Conservation (phyloP, 2,329 filamentous ascomycete species). For the Aureobasidium uvarum region DNA sequence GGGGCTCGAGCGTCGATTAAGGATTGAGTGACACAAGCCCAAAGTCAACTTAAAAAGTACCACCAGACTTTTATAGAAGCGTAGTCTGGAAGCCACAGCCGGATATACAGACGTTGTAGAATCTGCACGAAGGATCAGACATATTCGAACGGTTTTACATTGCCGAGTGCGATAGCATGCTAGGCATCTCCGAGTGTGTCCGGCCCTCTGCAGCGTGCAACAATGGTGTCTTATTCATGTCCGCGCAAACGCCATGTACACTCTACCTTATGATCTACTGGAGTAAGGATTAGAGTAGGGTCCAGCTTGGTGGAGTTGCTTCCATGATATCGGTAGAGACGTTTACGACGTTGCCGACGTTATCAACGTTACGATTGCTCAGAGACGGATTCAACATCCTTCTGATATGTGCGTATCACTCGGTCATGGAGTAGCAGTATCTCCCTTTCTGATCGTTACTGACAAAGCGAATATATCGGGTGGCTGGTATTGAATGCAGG, state of each 20-base stretch:
- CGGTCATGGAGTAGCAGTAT: not conserved
- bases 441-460: not conserved
- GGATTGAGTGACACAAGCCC: slow-evolving; percentile 16
- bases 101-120: not conserved
- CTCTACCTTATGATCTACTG: too few relatives aligned
- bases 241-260: not conserved
- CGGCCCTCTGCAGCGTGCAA: too few relatives aligned
- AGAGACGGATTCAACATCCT: not conserved
- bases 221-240: not conserved
- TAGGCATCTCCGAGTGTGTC: not conserved
- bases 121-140: slow-evolving; percentile 4
- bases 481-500: not conserved
- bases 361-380: not conserved
- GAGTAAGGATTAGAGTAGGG: too few relatives aligned
- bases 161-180: not conserved
- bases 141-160: not conserved
- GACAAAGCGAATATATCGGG: not conserved
- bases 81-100: not conserved
- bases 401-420: not conserved
- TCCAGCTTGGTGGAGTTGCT: not conserved
- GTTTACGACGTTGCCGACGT: slow-evolving; percentile 2
- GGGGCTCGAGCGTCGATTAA: not conserved
- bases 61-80: not conserved
- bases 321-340: not conserved
- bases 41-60: not conserved